Evolutionary conservation across 768 basidiomycete genomes (phyloP), one percentile per base, ranked within the genome.

Genomic region (Rhizopogon vesiculosus): DNA sequence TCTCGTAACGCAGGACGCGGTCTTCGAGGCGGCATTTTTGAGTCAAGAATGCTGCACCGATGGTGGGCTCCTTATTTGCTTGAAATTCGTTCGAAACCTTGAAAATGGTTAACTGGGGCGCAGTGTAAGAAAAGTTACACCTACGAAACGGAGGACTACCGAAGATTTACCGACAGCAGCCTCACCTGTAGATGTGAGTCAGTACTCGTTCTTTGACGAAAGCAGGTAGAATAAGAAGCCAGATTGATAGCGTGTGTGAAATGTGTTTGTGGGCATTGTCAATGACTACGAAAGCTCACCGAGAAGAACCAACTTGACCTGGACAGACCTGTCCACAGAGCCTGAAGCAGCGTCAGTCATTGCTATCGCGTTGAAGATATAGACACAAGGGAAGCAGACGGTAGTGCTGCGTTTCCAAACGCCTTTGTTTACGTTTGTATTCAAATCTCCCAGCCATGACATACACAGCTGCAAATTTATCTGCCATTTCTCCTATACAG

Each of bases 111-210:
- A 29, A 56, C 50, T 45, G 51, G 28, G 22, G 22, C 15, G 15
- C 22, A 10, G 18, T 33, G 8, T 38, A 38, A 9, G 19, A 49
- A 19, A 51, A 48, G 35, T 50, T 50, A 25, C 42, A 76, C 89
- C 62, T 71, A 97, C 94, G 72, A 99, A 99, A 71, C 96, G 87
- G 57, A 98, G 82, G 45, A 98, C 96, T 53, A 99, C 86, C n/a
- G 93, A 97, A 9, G 95, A 97, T 80, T 99, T 99, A 58, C 96
- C 96, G 44, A 99, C 96, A 53, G 96, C 96, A 57, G 96, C 95
- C 78, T 99, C 96, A 63, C 96, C 95, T 98, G 63, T 43, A 54
- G 40, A 44, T 38, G 19, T 39, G n/a, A 22, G 44, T 56, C 44
- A 46, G 33, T 31, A 40, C 28, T 41, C 10, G 16, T 40, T 41